These are phyloP conservation scores for Earliella scabrosa DNA, from an alignment of 1,284 basidiomycete genomes.

Conservation along the genomic window DNA sequence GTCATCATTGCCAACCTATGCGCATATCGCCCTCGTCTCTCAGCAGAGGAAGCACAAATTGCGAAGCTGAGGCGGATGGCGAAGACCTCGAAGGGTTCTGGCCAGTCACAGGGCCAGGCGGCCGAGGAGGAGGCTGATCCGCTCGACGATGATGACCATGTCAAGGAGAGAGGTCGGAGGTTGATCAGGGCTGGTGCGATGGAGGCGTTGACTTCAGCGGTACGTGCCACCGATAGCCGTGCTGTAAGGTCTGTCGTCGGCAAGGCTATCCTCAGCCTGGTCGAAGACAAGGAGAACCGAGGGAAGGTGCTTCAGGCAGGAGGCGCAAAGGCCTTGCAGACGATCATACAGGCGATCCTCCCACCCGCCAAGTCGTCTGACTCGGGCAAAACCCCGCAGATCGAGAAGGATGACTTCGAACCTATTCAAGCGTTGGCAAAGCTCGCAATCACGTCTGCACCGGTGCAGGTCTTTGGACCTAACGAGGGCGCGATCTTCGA, in stretches of 20 bases:
- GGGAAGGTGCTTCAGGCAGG: constrained; percentile 85
- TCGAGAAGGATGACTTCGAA: constrained; percentile 58
- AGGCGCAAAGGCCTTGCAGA: constrained; percentile 74
- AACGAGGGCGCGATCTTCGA: constrained; percentile 79
- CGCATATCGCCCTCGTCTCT: constrained; percentile 68
- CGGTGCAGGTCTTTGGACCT: constrained; percentile 88
- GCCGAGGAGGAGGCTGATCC: constrained; percentile 32
- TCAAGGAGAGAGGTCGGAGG: constrained; percentile 59
- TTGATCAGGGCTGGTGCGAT: constrained; percentile 67
- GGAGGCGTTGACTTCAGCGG: constrained; percentile 62
- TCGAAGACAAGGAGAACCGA: constrained; percentile 79
- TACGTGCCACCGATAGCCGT: constrained; percentile 57
- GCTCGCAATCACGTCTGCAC: constrained; percentile 89
- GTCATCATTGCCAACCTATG: constrained; percentile 78
- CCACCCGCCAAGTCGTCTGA: constrained; percentile 32
- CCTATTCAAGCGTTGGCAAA: constrained; percentile 92
- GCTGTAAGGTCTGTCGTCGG: constrained; percentile 55
- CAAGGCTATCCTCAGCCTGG: constrained; percentile 70
- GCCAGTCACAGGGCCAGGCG: constrained; percentile 34
- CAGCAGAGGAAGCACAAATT: constrained; percentile 81
- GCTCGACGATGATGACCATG: constrained; percentile 66
- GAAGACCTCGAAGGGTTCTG: constrained; percentile 38
- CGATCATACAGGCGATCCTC: constrained; percentile 54
- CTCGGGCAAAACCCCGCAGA: constrained; percentile 26
- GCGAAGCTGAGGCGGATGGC: constrained; percentile 79